A percentile compares a stretch with the other conserved stretches of the same genome.
Conservation (phyloP, 345 rosid species). For the Cardamine chenopodiifolia region DNA sequence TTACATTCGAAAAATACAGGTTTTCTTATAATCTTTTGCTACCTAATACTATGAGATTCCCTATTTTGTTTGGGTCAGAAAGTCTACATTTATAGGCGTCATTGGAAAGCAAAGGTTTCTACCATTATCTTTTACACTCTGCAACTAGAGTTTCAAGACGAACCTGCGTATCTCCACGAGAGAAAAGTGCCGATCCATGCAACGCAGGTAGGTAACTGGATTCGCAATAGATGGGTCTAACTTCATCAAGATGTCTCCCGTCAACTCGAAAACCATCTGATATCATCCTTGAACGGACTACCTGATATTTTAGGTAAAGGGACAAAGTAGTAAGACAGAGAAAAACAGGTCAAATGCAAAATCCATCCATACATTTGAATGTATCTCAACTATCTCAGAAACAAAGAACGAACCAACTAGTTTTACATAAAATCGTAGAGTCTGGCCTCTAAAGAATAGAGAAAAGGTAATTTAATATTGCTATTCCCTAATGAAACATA, state of each 20-base stretch:
- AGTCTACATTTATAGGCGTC: not conserved
- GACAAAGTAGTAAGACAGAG: constrained; percentile 27
- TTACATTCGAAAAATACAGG: not conserved
- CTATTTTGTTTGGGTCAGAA: not conserved
- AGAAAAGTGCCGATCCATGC: constrained; percentile 92
- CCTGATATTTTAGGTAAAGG: constrained; percentile 50
- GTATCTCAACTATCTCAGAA: constrained; percentile 5
- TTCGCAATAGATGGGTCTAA: constrained; percentile 80
- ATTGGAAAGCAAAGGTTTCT: not conserved
- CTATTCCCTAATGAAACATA: not conserved
- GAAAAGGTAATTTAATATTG: not conserved
- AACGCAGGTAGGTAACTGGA: constrained; percentile 65
- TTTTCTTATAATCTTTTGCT: not conserved
- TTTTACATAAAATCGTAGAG: not conserved
- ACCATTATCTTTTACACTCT: constrained; percentile 1
- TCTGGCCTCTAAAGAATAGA: not conserved
- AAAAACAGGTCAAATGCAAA: constrained; percentile 18
- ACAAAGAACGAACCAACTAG: not conserved
- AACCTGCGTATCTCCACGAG: constrained; percentile 98
- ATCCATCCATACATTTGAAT: not conserved
- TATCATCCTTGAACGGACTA: constrained; percentile 83
- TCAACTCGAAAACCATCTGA: constrained; percentile 87
- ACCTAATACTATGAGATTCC: not conserved
- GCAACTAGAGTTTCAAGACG: constrained; percentile 27
- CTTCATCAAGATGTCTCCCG: constrained; percentile 86